These are phyloP conservation scores for Fusarium dlaminii DNA, from an alignment of 2,329 filamentous ascomycete genomes.

Conservation along the genomic window DNA sequence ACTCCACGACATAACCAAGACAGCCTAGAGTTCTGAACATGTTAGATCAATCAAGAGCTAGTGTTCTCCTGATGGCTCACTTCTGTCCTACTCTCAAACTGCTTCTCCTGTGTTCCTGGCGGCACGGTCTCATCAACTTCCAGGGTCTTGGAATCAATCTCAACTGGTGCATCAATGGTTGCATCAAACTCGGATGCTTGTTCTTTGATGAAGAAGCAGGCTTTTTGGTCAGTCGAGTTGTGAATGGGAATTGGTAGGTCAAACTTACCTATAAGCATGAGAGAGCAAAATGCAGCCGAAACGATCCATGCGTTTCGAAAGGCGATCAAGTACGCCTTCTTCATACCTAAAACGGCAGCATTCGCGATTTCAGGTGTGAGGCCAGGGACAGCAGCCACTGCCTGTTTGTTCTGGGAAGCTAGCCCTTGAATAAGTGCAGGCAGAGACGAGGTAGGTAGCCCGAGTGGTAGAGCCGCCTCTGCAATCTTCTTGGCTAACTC, in stretches of 20 bases:
- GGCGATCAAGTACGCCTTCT: not conserved
- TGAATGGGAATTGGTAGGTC: too few relatives aligned
- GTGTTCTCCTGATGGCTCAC: not conserved
- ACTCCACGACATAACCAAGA: not conserved
- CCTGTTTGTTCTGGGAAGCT: not conserved
- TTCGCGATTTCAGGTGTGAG: not conserved
- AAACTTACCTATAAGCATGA: not conserved
- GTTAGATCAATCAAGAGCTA: not conserved
- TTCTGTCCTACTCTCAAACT: not conserved
- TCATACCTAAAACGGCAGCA: not conserved
- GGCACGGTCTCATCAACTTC: not conserved
- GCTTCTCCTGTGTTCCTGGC: not conserved
- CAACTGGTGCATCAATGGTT: not conserved
- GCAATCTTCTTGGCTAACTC: not conserved
- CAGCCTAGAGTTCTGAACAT: not conserved
- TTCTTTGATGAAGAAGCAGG: not conserved
- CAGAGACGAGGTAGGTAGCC: not conserved
- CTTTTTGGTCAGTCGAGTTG: not conserved
- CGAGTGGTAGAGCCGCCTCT: not conserved
- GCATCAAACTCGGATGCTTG: not conserved
- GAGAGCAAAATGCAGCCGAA: not conserved
- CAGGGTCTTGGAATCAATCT: not conserved
- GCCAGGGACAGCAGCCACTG: not conserved
- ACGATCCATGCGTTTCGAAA: not conserved
- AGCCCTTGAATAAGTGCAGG: not conserved